These are phyloP conservation scores for Aspergillus novofumigatus DNA, from an alignment of 2,329 filamentous ascomycete genomes.

Conservation along the genomic window DNA sequence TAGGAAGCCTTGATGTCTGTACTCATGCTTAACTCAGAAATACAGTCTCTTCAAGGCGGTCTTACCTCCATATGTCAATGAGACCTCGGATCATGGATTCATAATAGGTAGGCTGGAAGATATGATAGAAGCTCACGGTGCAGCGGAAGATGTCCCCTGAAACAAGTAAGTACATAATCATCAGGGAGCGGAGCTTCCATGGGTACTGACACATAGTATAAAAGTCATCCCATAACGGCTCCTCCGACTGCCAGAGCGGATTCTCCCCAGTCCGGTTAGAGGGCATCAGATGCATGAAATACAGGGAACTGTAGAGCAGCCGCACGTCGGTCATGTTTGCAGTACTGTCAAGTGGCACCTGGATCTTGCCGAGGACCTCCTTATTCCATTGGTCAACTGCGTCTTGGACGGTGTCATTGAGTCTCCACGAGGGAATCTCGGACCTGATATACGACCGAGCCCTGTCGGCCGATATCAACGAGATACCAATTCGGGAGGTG, in stretches of 20 bases:
- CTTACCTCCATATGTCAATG: constrained; percentile 63
- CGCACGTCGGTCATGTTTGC: constrained; percentile 28
- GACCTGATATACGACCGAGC: constrained; percentile 49
- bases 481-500: constrained; percentile 60
- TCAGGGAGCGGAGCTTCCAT: background rate
- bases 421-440: background rate
- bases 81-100: constrained; percentile 63
- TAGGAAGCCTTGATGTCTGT: constrained; percentile 51
- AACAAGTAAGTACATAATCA: constrained; percentile 8
- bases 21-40: background rate
- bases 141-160: constrained; percentile 64
- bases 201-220: constrained; percentile 52
- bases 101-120: constrained; percentile 60
- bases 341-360: constrained; percentile 30
- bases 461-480: constrained; percentile 60
- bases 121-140: constrained; percentile 61
- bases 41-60: background rate
- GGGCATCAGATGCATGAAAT: constrained; percentile 65
- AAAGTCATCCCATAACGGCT: constrained; percentile 68
- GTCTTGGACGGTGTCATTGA: background rate
- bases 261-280: constrained; percentile 70
- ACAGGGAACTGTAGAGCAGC: constrained; percentile 38
- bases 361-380: constrained; percentile 40
- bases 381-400: constrained; percentile 1
- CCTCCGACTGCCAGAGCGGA: constrained; percentile 58